phyloP scores from a whole-genome alignment of 345 rosid species.

The Salix dunnii region DNA sequence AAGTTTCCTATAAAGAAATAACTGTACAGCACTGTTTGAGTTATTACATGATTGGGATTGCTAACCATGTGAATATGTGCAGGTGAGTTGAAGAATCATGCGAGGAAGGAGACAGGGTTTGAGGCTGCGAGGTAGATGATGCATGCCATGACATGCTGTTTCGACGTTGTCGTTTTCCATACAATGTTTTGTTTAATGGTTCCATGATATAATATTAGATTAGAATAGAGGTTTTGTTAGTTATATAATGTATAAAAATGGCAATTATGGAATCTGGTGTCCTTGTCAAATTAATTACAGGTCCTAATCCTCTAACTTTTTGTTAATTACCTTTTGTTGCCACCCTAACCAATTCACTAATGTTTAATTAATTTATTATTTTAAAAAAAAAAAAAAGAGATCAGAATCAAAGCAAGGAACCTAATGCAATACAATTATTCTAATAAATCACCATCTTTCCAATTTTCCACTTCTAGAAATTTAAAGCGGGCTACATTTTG shows the following conservation, averaged over 20 bases:
- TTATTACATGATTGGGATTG: background rate
- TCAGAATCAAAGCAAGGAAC: conserved; percentile 19
- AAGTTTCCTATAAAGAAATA: background rate
- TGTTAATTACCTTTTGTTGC: background rate
- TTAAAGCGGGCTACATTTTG: too few species aligned
- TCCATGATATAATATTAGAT: background rate
- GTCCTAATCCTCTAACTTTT: conserved; percentile 10
- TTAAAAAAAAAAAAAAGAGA: background rate
- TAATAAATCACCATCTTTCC: background rate
- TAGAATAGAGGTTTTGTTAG: background rate
- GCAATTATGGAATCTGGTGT: conserved; percentile 20
- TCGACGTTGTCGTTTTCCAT: conserved; percentile 17
- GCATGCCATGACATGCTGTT: conserved; percentile 6
- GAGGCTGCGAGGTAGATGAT: conserved; percentile 42
- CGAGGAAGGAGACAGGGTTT: conserved; percentile 48
- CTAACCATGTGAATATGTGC: conserved; percentile 26
- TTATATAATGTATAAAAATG: conserved; percentile 8
- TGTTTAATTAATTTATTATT: background rate
- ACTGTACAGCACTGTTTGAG: background rate
- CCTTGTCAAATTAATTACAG: conserved; percentile 10
- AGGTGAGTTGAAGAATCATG: conserved; percentile 48
- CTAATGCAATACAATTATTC: background rate
- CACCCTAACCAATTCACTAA: background rate
- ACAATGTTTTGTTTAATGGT: background rate
- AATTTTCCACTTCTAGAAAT: background rate